Evolutionary conservation across 225 moss, liverwort and hornwort genomes (phyloP), one percentile per base, ranked within the genome.

Genomic region (Marchantia paleacea): DNA sequence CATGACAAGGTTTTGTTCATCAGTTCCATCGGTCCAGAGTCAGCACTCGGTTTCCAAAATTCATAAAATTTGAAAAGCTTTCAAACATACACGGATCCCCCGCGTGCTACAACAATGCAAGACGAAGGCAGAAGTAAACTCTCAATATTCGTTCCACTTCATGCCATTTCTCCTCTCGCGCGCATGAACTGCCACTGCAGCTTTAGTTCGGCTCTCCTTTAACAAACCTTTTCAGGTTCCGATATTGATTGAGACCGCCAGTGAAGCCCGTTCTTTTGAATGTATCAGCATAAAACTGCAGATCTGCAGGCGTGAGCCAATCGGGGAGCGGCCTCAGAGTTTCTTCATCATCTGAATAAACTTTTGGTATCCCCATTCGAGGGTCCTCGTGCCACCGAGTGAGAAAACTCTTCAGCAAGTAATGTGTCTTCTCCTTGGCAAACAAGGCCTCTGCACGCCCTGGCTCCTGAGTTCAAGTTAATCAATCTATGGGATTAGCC

Each of bases 241-340:
- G 88, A 70, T 88, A 90, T 70, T 83, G 81, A 75, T 86, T 90
- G 25, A 86, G n/a, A 66, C 81, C n/a, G 29, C 88, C 85, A 26
- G 83, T 81, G n/a, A 88, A 88, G 7, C 90, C 81, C 18, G 86
- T 73, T 67, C 84, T 90, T 54, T 85, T 81, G 11, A 81, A 88
- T 18, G 71, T 83, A 29, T 83, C 79, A 12, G 83, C 84, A 75
- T 88, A 86, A 47, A 78, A 82, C 55, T 83, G 74, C 78, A 86
- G 83, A 49, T 90, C 90, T 69, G 84, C 81, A 72, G 75, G 75
- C 26, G 81, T 80, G 55, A 84, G 82, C 90, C 90, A 90, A 8
- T 82, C 68, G 13, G 88, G 86, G 14, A 90, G 71, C 4, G 82
- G 77, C 26, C 30, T 39, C 48, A 14, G 18, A 70, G 70, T 28